Percentiles rank a stretch among this genome's conserved stretches.
Evolutionary conservation across 495 filamentous ascomycete species (phyloP).

Genomic region (Tuber brumale): DNA sequence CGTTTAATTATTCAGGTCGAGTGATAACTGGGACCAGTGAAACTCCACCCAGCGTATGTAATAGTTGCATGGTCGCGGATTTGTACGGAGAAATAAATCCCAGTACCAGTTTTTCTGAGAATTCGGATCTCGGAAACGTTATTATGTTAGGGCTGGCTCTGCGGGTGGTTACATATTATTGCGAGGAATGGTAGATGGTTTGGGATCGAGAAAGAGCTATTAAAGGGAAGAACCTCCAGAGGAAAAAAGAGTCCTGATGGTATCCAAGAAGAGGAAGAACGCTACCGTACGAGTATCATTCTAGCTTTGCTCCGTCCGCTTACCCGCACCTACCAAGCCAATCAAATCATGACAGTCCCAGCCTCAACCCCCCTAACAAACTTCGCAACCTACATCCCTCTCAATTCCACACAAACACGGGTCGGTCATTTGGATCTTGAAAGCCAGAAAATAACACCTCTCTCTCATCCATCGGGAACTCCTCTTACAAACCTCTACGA

Average conservation of each 20-base stretch:
- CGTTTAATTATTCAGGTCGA: not conserved
- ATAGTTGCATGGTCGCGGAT: not conserved
- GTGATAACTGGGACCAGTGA: not conserved
- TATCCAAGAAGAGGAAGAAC: not conserved
- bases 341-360: not conserved
- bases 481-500: constrained; percentile 48
- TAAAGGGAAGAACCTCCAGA: not conserved
- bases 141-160: not conserved
- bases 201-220: not conserved
- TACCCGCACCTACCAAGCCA: not conserved
- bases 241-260: not conserved
- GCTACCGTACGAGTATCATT: not conserved
- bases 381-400: constrained; percentile 43
- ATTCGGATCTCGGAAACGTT: constrained; percentile 1
- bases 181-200: not conserved
- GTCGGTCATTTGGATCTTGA: constrained; percentile 49
- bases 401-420: constrained; percentile 34
- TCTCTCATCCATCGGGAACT: constrained; percentile 49
- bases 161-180: not conserved
- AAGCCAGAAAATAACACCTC: constrained; percentile 46
- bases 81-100: constrained; percentile 1
- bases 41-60: not conserved
- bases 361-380: constrained; percentile 35
- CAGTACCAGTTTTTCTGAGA: not conserved
- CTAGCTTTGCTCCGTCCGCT: not conserved